Evolutionary conservation across 352 stramenopile species (phyloP).

Genomic region (Globisporangium paddicum): DNA sequence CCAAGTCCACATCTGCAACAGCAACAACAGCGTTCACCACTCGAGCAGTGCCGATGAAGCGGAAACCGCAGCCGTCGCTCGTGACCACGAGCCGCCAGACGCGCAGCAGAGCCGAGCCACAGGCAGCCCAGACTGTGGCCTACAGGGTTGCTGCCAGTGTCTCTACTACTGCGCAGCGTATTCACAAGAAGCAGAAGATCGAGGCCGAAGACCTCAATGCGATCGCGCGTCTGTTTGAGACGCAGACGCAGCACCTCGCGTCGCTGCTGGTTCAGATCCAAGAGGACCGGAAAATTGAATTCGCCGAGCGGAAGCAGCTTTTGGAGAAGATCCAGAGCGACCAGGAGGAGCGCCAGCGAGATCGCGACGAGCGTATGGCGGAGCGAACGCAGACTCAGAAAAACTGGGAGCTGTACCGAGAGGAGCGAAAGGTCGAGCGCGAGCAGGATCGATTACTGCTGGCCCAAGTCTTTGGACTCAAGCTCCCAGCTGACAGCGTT

Average conservation of each 20-base stretch:
- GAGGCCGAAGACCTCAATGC: background rate
- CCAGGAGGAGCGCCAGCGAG: background rate
- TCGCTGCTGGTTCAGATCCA: background rate
- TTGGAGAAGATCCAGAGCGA: conserved; percentile 1
- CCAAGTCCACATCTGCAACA: background rate
- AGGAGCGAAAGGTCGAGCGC: background rate
- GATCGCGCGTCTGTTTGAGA: background rate
- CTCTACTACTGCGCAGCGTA: background rate
- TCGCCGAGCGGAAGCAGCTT: background rate
- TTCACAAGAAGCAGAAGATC: background rate
- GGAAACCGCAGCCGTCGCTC: background rate
- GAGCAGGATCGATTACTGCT: conserved; percentile 1
- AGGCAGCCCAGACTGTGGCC: background rate
- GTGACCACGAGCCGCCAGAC: background rate
- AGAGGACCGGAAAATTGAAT: conserved; percentile 1
- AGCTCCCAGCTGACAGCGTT: background rate
- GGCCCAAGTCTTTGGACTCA: background rate
- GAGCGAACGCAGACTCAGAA: background rate
- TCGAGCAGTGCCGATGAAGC: background rate
- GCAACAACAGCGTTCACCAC: background rate
- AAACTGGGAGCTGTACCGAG: background rate
- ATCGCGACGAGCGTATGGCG: background rate
- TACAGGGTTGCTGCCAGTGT: background rate
- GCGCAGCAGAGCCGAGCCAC: background rate
- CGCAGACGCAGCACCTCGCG: background rate